Evolutionary conservation across 2,329 filamentous ascomycete genomes (phyloP).

Genomic region (Aspergillus sp.): DNA sequence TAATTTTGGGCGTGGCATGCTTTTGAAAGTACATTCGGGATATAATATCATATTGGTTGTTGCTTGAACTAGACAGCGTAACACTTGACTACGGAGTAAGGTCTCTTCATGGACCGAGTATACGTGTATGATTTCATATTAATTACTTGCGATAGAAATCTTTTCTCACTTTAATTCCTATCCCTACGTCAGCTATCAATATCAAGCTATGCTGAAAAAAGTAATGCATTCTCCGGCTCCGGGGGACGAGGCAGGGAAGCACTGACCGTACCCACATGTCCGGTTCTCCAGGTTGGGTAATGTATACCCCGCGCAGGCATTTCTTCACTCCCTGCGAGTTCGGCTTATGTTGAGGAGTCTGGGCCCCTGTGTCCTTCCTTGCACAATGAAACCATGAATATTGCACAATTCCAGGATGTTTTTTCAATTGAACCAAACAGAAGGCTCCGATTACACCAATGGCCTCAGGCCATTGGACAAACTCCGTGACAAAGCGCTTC

Average conservation of each 20-base stretch:
- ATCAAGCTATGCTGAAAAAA: too few relatives aligned
- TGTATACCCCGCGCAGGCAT: too few relatives aligned
- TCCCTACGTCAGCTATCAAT: too few relatives aligned
- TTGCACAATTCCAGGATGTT: background rate
- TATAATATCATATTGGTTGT: background rate
- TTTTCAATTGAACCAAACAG: conserved; percentile 8
- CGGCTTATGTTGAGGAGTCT: too few relatives aligned
- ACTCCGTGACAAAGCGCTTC: conserved; percentile 16
- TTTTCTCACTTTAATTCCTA: too few relatives aligned
- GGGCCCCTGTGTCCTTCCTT: background rate
- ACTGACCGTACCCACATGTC: too few relatives aligned
- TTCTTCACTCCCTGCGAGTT: too few relatives aligned
- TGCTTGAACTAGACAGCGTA: background rate
- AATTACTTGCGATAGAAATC: background rate
- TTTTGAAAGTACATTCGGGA: too few relatives aligned
- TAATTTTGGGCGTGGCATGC: background rate
- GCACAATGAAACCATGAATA: background rate
- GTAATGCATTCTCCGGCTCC: too few relatives aligned
- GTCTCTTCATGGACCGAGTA: background rate
- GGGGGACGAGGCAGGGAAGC: too few relatives aligned
- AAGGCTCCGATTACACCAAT: conserved; percentile 1
- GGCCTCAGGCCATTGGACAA: conserved; percentile 20
- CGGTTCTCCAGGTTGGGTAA: too few relatives aligned
- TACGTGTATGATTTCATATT: background rate
- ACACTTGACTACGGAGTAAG: background rate